phyloP scores from a whole-genome alignment of 2,329 filamentous ascomycete species.

The Xylariomycetidae sp. region DNA sequence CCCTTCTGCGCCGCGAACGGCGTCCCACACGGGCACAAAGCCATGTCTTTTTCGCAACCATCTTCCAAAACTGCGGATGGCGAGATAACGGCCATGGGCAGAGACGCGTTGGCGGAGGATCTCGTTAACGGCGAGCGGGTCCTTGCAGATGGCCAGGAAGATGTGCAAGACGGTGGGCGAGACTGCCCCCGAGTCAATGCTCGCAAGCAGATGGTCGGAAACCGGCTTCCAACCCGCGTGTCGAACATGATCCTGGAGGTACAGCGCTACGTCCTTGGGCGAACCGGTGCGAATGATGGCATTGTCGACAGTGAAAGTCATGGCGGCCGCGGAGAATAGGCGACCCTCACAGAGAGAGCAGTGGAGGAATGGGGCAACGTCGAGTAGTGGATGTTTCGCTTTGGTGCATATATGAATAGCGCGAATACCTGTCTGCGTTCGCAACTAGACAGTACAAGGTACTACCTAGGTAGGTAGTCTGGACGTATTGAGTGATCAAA shows the following conservation, averaged over 20 bases:
- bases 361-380: too few species aligned
- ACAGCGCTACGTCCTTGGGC: slow-evolving; percentile 1
- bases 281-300: slow-evolving; percentile 3
- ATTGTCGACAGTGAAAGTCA: slow-evolving; percentile 3
- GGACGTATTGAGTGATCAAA: too few species aligned
- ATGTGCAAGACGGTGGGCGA: slow-evolving; percentile 9
- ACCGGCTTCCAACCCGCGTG: not conserved
- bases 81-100: slow-evolving; percentile 5
- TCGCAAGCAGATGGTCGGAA: slow-evolving; percentile 3
- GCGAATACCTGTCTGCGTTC: too few species aligned
- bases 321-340: not conserved
- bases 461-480: too few species aligned
- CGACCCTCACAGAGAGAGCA: too few species aligned
- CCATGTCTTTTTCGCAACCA: slow-evolving; percentile 1
- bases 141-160: slow-evolving; percentile 12
- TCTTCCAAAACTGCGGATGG: slow-evolving; percentile 12
- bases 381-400: too few species aligned
- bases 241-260: slow-evolving; percentile 1
- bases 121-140: slow-evolving; percentile 6
- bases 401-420: too few species aligned
- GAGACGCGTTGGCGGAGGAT: slow-evolving; percentile 9
- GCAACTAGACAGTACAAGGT: too few species aligned
- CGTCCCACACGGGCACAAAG: slow-evolving; percentile 6
- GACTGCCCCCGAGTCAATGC: slow-evolving; percentile 8
- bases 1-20: slow-evolving; percentile 3